Percentiles rank a stretch among this genome's conserved stretches.
These are phyloP conservation scores for Pichia insulana DNA, from an alignment of 805 yeast genomes.

Conservation along the genomic window DNA sequence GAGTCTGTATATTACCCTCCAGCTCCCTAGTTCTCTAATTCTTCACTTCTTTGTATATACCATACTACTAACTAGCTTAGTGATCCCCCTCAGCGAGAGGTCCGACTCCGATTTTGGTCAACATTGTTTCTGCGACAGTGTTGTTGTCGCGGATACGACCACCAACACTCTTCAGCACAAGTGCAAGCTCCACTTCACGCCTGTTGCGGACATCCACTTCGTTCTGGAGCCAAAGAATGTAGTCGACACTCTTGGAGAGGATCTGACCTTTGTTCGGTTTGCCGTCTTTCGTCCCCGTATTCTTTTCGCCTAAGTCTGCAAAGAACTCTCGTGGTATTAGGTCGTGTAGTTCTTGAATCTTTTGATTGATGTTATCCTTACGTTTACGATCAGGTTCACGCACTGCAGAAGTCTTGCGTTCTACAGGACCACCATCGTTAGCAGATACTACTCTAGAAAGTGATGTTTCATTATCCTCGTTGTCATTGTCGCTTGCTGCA, in stretches of 20 bases:
- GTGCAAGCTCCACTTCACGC: conserved; percentile 64
- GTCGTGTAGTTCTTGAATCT: conserved; percentile 39
- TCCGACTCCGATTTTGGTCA: conserved; percentile 77
- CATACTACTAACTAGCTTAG: too few relatives aligned
- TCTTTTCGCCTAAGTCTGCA: conserved; percentile 34
- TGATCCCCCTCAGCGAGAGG: conserved; percentile 43
- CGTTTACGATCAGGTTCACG: conserved; percentile 34
- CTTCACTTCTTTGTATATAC: too few relatives aligned
- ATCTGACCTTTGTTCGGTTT: conserved; percentile 83
- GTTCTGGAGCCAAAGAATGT: conserved; percentile 57
- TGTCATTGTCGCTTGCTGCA: conserved; percentile 9
- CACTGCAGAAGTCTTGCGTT: conserved; percentile 1
- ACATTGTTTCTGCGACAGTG: conserved; percentile 73
- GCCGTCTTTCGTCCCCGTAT: conserved; percentile 71
- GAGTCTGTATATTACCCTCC: too few relatives aligned
- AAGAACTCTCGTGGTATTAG: conserved; percentile 30
- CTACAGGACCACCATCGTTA: not conserved
- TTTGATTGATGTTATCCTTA: conserved; percentile 49
- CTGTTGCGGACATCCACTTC: conserved; percentile 72
- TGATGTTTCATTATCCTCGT: conserved; percentile 9
- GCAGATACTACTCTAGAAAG: conserved; percentile 1
- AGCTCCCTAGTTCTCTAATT: too few relatives aligned
- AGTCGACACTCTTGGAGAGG: conserved; percentile 65
- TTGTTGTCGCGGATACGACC: conserved; percentile 25
- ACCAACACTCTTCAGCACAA: conserved; percentile 26